Evolutionary conservation across 2,329 filamentous ascomycete genomes (phyloP).

Genomic region (Coniosporium tulheliwenetii): DNA sequence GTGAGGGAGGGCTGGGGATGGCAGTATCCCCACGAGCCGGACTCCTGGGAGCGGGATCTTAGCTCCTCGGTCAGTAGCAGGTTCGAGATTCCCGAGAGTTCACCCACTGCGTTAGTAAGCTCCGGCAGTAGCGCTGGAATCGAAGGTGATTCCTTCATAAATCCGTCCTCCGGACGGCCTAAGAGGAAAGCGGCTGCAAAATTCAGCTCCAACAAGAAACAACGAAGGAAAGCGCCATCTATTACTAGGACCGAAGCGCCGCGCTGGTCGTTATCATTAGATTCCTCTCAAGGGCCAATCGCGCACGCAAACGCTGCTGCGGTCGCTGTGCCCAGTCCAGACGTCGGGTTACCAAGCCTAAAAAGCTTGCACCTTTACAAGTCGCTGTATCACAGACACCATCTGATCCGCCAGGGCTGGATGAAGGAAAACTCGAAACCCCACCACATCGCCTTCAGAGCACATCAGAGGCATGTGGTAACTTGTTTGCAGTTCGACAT

Average conservation of each 20-base stretch:
- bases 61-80: conserved; percentile 24
- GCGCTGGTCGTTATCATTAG: conserved; percentile 30
- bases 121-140: background rate
- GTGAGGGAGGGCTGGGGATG: conserved; percentile 93
- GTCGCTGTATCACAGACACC: conserved; percentile 82
- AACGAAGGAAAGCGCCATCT: conserved; percentile 1
- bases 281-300: conserved; percentile 62
- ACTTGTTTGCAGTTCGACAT: conserved; percentile 96
- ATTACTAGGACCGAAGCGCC: conserved; percentile 19
- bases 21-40: conserved; percentile 67
- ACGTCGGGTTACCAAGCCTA: conserved; percentile 62
- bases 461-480: conserved; percentile 89
- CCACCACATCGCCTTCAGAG: conserved; percentile 86
- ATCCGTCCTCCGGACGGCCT: conserved; percentile 8
- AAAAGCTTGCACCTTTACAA: conserved; percentile 87
- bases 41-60: conserved; percentile 69
- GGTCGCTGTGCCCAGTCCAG: conserved; percentile 64
- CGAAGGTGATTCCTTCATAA: background rate
- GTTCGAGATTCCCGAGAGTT: background rate
- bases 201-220: conserved; percentile 12
- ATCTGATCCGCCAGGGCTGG: conserved; percentile 84
- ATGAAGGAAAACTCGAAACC: conserved; percentile 71
- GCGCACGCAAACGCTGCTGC: conserved; percentile 78
- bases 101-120: no score
- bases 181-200: conserved; percentile 34